Evolutionary conservation across 2,329 filamentous ascomycete genomes (phyloP).

Genomic region (Ceratocystis albifundus): DNA sequence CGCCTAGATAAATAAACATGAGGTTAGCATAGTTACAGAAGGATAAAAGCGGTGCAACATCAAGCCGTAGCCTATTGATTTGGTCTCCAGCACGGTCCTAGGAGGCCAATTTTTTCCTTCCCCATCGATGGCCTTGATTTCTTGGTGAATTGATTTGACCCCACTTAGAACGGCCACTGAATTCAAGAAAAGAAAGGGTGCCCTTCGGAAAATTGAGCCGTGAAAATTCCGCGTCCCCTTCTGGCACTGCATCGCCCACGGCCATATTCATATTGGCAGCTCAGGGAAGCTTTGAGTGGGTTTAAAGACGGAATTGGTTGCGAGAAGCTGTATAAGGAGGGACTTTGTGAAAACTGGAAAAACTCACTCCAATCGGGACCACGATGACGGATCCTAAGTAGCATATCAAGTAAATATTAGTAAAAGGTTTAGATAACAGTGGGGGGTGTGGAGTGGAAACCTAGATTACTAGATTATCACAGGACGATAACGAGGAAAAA

Average conservation of each 20-base stretch:
- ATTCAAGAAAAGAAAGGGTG: neutral
- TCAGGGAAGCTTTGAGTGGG: too few relatives aligned
- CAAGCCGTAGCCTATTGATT: neutral
- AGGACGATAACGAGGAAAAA: constrained; percentile 4
- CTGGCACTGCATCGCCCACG: too few relatives aligned
- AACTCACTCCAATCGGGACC: constrained; percentile 96
- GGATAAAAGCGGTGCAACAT: neutral
- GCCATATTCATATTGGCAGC: too few relatives aligned
- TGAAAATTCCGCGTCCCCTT: too few relatives aligned
- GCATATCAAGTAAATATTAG: constrained; percentile 17
- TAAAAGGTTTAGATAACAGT: constrained; percentile 15
- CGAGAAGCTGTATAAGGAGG: neutral
- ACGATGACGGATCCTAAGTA: constrained; percentile 71
- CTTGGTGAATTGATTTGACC: neutral
- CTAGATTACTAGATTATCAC: neutral
- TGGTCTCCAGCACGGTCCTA: neutral
- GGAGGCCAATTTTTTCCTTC: neutral
- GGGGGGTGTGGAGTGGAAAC: neutral
- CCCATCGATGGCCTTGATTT: neutral
- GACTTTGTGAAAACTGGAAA: constrained; percentile 12
- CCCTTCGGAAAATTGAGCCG: neutral
- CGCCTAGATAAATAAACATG: constrained; percentile 45
- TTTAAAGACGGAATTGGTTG: neutral
- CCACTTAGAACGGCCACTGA: too few relatives aligned
- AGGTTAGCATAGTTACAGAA: constrained; percentile 25